Base-by-base conservation (phyloP, 2,329 filamentous ascomycete genomes). In the Alternaria tenuissima region DNA sequence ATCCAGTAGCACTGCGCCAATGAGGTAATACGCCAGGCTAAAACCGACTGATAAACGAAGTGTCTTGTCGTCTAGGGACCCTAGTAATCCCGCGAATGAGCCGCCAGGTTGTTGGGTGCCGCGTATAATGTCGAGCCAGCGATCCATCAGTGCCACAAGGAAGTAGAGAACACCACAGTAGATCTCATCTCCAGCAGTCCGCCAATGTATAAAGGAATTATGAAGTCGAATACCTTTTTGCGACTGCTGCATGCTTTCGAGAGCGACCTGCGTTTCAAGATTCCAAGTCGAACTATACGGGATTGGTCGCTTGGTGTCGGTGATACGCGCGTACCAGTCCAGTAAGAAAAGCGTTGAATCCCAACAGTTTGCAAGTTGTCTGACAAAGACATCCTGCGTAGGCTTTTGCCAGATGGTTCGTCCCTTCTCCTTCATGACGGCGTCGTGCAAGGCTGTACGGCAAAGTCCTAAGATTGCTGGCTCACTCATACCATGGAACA, bases 231-330 rank as follows among this genome's bases (percentile, higher is more conserved):
- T 82, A 3, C 85, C 85, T 64, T 85, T 85, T 60, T 86, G 83
- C 3, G 83, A 81, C 59, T 83, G 83, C 39, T 81, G 81, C 64
- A 87, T 79, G 26, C 81, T 84, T 62, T 85, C 82, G 22, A 86
- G 72, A 8, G 83, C 85, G 2, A 85, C 84, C 66, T 86, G 85
- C 0, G 81, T 82, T 65, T 85, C 83, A n/a, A 86, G 81, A 57
- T 86, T 86, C 85, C 85, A 87, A 2, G 83, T 83, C 4, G 85
- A 85, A 60, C 83, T 86, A 68, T 82, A 87, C 0, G 83, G 83
- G 56, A 85, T 83, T 1, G 85, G 84, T 42, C 80, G 75, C 39
- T 81, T 81, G 0, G 79, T 81, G 65, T 82, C 81, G 38, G 80
- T 79, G 72, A 82, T 76, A 59, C 81, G 76, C 65, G 83, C 82